phyloP scores from a whole-genome alignment of 129 eudicot species.

The Smallanthus sonchifolius region DNA sequence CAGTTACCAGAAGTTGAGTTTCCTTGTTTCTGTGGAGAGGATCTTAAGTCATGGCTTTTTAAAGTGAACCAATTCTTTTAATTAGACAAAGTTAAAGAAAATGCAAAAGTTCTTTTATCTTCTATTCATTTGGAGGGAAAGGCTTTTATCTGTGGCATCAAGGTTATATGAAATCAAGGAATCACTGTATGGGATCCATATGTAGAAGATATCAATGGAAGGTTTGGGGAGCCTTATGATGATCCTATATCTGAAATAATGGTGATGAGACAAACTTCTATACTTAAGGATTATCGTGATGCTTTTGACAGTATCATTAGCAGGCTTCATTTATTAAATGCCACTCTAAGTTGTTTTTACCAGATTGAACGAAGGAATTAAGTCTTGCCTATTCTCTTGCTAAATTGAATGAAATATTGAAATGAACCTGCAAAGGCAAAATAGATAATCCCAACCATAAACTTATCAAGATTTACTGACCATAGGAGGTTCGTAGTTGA shows the following conservation, averaged over 20 bases:
- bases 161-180: neutral
- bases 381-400: neutral
- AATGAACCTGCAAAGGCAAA: neutral
- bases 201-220: neutral
- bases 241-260: neutral
- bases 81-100: neutral
- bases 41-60: slow-evolving; percentile 7
- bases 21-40: neutral
- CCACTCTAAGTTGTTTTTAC: neutral
- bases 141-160: slow-evolving; percentile 3
- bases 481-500: neutral
- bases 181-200: neutral
- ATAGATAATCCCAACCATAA: neutral
- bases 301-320: neutral
- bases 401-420: neutral
- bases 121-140: slow-evolving; percentile 3
- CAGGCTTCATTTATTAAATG: neutral
- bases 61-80: slow-evolving; percentile 4
- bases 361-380: neutral
- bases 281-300: neutral
- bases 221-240: slow-evolving; percentile 8
- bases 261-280: neutral
- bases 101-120: neutral
- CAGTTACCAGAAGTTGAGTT: too few relatives aligned
- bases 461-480: neutral